Evolutionary conservation across 2,329 filamentous ascomycete genomes (phyloP).

Genomic region (Botrytis cinerea): DNA sequence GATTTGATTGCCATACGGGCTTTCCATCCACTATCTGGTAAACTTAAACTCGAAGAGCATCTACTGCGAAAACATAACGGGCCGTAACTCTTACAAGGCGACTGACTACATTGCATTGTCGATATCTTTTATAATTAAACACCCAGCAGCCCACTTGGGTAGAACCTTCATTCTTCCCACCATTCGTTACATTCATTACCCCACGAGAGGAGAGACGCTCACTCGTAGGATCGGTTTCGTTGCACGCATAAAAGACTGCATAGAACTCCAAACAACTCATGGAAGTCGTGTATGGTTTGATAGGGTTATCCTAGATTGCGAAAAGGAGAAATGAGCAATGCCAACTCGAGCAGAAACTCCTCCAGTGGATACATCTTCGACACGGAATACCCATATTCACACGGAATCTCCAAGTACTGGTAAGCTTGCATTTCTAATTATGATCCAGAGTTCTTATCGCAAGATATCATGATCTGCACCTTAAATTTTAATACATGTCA

Average conservation of each 20-base stretch:
- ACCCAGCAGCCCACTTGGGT: background rate
- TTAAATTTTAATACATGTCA: background rate
- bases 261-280: slow-evolving; percentile 18
- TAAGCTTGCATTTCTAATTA: slow-evolving; percentile 25
- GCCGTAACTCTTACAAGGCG: background rate
- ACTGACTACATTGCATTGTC: background rate
- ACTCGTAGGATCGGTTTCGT: slow-evolving; percentile 16
- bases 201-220: background rate
- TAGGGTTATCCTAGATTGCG: slow-evolving; percentile 24
- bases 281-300: slow-evolving; percentile 21
- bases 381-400: slow-evolving; percentile 28
- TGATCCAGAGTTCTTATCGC: slow-evolving; percentile 10
- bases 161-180: background rate
- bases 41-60: slow-evolving; percentile 1
- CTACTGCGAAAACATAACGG: background rate
- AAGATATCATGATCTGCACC: slow-evolving; percentile 11
- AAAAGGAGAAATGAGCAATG: slow-evolving; percentile 34
- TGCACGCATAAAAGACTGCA: slow-evolving; percentile 14
- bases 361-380: slow-evolving; percentile 23
- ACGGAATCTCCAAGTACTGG: slow-evolving; percentile 28
- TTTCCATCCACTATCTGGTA: slow-evolving; percentile 1
- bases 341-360: slow-evolving; percentile 29
- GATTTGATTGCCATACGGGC: background rate
- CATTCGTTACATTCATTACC: background rate
- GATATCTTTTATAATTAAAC: background rate